Percentiles rank a stretch among this genome's conserved stretches.
phyloP scores from a whole-genome alignment of 768 basidiomycete species.

The Termitomyces sp. region DNA sequence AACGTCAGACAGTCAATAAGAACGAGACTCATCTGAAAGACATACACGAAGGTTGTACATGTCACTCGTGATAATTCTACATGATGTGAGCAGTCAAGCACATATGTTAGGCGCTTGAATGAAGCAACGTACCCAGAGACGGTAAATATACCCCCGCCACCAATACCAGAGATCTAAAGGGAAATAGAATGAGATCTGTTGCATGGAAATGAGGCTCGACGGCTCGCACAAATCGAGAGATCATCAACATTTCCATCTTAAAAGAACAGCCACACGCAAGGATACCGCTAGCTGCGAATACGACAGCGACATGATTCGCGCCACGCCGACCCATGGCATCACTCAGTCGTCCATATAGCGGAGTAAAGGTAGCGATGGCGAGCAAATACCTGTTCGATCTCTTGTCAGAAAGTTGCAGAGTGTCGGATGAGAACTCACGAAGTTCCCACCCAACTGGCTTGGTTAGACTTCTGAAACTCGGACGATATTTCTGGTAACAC shows the following conservation, averaged over 20 bases:
- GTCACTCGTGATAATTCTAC: constrained; percentile 70
- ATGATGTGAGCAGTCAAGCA: not conserved
- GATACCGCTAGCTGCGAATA: constrained; percentile 59
- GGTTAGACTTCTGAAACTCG: constrained; percentile 70
- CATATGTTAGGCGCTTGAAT: not conserved
- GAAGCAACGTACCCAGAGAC: constrained; percentile 48
- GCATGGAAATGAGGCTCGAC: not conserved
- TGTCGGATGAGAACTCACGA: constrained; percentile 42
- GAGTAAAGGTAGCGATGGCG: constrained; percentile 77
- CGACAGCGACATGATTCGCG: constrained; percentile 60
- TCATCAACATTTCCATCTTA: constrained; percentile 65
- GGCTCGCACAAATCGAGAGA: constrained; percentile 64
- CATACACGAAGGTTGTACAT: constrained; percentile 72
- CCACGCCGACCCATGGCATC: constrained; percentile 67
- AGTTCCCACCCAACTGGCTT: constrained; percentile 82
- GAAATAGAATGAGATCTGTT: not conserved
- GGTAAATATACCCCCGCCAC: constrained; percentile 71
- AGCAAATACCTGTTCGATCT: constrained; percentile 52
- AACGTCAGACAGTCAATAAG: not conserved
- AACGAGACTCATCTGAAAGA: not conserved
- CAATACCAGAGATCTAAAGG: constrained; percentile 60
- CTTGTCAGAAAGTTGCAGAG: not conserved
- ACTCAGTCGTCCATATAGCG: constrained; percentile 73
- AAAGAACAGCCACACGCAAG: constrained; percentile 60
- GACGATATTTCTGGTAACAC: constrained; percentile 77